Base-by-base conservation (phyloP, 306 rosid species). In the Coriaria nepalensis region DNA sequence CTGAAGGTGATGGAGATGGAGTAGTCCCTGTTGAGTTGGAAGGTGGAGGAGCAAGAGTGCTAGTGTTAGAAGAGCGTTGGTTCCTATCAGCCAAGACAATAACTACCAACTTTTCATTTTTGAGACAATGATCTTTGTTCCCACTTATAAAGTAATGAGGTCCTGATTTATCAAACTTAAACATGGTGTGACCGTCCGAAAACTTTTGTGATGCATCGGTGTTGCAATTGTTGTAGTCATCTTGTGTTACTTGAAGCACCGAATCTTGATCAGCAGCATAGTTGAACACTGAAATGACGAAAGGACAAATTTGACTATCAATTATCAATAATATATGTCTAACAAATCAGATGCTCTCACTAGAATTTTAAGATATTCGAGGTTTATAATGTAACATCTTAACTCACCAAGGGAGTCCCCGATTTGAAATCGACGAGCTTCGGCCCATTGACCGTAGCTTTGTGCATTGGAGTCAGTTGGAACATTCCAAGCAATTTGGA, bases 351-450 rank as follows among this genome's bases (percentile, higher is more conserved):
- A 20, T 3, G 29, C 29, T 20, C 29, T 1, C 29, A 20, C 29
- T 20, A 20, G 29, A 20, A 3, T 1, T 3, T 20, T 20, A 20
- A 20, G 29, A 20, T 20, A 20, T 20, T 20, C 29, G 3, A 20
- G 29, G 29, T 20, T 20, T 20, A 20, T 20, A 20, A 20, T 20
- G 29, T 20, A 20, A 20, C 29, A 2, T 11, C 41, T 9, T 0
- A 45, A 59, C 66, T 59, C 66, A 80, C 95, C 90, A 8, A 88
- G 11, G 43, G 94, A 67, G 73, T 90, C 95, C 51, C 98, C 96
- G 12, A 69, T 59, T 62, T 82, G 86, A 60, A 85, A 92, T 49
- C 96, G 48, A 60, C 54, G 73, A 9, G 56, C 70, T 55, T 73
- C 76, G 9, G 98, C 98, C 98, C 98, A 85, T 63, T 73, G 87